phyloP scores from a whole-genome alignment of 306 rosid species.

The Cyamopsis tetragonoloba region DNA sequence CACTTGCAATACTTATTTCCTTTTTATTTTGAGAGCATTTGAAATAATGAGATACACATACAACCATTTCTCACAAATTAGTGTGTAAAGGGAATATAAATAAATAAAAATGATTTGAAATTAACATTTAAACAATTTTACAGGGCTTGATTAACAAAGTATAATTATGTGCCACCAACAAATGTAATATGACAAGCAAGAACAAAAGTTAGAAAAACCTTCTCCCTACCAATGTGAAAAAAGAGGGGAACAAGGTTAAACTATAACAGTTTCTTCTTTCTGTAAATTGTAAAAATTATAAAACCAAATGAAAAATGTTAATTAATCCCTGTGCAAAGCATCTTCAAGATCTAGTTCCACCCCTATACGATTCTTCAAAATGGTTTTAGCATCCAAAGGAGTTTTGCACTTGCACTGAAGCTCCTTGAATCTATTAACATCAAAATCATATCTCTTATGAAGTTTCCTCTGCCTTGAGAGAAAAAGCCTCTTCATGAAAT shows the following conservation, averaged over 20 bases:
- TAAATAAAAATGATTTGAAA: no score
- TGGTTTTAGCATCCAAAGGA: constrained; percentile 48
- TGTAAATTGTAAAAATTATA: neutral
- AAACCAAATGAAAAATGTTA: constrained; percentile 21
- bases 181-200: constrained; percentile 12
- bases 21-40: no score
- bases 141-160: no score
- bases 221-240: constrained; percentile 23
- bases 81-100: no score
- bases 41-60: no score
- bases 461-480: constrained; percentile 78
- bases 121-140: no score
- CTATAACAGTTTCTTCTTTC: neutral
- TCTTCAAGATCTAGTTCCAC: constrained; percentile 67
- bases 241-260: constrained; percentile 18
- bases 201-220: constrained; percentile 26
- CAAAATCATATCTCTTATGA: constrained; percentile 55
- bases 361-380: constrained; percentile 56
- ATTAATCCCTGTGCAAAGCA: constrained; percentile 40
- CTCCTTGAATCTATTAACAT: constrained; percentile 56
- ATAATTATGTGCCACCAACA: neutral
- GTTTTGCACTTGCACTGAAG: constrained; percentile 48
- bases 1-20: no score
- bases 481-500: constrained; percentile 82
- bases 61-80: no score